These are phyloP conservation scores for Aphanomyces astaci DNA, from an alignment of 352 stramenopile species.

Conservation along the genomic window DNA sequence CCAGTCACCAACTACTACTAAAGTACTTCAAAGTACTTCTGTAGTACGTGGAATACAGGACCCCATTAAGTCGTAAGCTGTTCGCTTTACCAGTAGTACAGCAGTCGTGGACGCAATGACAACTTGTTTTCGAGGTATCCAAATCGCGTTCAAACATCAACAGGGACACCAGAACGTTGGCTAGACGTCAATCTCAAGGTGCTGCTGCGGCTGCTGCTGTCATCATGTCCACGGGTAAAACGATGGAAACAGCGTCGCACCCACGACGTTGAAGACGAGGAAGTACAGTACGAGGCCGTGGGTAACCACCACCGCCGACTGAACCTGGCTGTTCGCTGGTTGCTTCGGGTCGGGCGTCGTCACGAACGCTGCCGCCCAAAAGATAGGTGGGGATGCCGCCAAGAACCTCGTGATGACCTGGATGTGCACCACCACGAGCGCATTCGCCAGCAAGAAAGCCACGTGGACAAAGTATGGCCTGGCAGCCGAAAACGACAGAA, in stretches of 20 bases:
- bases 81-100: too few species aligned
- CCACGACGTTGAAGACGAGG: constrained; percentile 58
- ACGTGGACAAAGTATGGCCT: constrained; percentile 63
- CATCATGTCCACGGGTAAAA: constrained; percentile 80
- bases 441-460: constrained; percentile 67
- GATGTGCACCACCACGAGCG: constrained; percentile 73
- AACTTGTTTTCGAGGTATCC: too few species aligned
- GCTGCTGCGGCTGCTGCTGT: not conserved
- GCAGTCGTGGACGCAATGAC: too few species aligned
- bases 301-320: constrained; percentile 26
- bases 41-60: too few species aligned
- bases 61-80: too few species aligned
- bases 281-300: constrained; percentile 54
- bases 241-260: constrained; percentile 55
- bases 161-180: too few species aligned
- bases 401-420: constrained; percentile 80
- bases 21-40: too few species aligned
- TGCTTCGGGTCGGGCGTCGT: not conserved
- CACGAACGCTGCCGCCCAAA: constrained; percentile 57
- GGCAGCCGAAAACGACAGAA: not conserved
- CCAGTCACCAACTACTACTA: too few species aligned
- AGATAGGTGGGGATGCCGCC: constrained; percentile 62
- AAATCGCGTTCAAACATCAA: too few species aligned
- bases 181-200: not conserved
- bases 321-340: constrained; percentile 8